A percentile compares a stretch with the other conserved stretches of the same genome.
These are phyloP conservation scores for Narthecium ossifragum DNA, from an alignment of 106 monocot species.

Conservation along the genomic window DNA sequence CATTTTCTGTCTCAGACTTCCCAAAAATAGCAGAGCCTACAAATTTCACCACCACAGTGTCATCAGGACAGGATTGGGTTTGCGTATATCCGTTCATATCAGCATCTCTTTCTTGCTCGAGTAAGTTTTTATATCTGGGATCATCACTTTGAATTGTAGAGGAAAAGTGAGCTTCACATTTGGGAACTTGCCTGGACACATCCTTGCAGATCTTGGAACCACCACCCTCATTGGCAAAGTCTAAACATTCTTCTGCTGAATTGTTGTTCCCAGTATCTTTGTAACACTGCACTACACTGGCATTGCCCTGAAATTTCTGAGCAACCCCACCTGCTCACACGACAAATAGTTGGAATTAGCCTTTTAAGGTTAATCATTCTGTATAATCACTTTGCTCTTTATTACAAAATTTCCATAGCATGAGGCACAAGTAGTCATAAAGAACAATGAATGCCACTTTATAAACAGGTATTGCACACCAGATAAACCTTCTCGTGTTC, in stretches of 20 bases:
- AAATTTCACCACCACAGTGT: slow-evolving; percentile 59
- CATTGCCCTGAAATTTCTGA: neutral
- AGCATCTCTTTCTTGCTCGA: slow-evolving; percentile 2
- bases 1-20: slow-evolving; percentile 56
- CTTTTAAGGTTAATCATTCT: too few species aligned
- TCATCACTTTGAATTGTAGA: neutral
- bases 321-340: slow-evolving; percentile 26
- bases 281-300: neutral
- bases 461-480: too few species aligned
- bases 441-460: too few species aligned
- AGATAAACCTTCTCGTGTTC: too few species aligned
- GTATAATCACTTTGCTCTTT: too few species aligned
- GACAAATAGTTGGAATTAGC: too few species aligned
- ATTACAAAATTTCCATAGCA: too few species aligned
- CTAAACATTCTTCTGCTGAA: neutral
- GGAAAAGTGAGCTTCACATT: neutral
- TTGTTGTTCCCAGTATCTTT: slow-evolving; percentile 1
- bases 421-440: too few species aligned
- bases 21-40: slow-evolving; percentile 68
- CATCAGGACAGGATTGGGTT: slow-evolving; percentile 21
- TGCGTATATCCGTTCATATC: neutral
- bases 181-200: too few species aligned
- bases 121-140: neutral
- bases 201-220: neutral
- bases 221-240: neutral